phyloP scores from a whole-genome alignment of 2,329 filamentous ascomycete genomes.

The Fusarium virguliforme region DNA sequence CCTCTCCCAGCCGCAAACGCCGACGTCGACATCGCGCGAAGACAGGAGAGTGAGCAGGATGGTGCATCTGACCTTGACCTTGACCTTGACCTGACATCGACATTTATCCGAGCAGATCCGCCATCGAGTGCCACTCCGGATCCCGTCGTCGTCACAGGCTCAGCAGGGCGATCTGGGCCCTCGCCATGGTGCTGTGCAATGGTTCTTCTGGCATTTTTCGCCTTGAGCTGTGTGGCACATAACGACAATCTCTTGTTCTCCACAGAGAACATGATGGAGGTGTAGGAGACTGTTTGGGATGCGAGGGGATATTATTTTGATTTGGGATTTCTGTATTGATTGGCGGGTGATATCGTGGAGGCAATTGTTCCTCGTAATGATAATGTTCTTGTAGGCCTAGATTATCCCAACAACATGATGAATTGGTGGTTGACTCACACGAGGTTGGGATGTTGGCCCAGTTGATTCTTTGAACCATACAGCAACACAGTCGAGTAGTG shows the following conservation, averaged over 20 bases:
- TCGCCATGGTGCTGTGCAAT: not conserved
- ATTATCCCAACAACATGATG: conserved; percentile 26
- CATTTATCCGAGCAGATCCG: conserved; percentile 10
- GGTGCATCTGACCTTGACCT: not conserved
- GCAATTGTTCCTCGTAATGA: conserved; percentile 40
- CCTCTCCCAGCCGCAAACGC: conserved; percentile 13
- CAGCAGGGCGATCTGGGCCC: not conserved
- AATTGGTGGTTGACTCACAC: conserved; percentile 1
- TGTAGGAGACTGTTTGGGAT: not conserved
- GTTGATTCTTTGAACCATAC: not conserved
- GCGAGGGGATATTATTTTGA: conserved; percentile 1
- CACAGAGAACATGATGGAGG: not conserved
- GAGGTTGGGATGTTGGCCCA: not conserved
- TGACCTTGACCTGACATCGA: not conserved
- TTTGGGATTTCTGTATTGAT: conserved; percentile 33
- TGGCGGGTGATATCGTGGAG: conserved; percentile 38
- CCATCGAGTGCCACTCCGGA: conserved; percentile 8
- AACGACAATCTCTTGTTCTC: not conserved
- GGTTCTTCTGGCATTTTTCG: conserved; percentile 8
- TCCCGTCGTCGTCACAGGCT: conserved; percentile 14
- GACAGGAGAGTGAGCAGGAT: conserved; percentile 15
- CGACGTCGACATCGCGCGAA: conserved; percentile 10
- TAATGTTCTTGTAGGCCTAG: conserved; percentile 40
- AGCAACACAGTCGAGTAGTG: not conserved
- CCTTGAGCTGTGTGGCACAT: not conserved